A percentile compares a stretch with the other conserved stretches of the same genome.
These are phyloP conservation scores for Xylaria venustula DNA, from an alignment of 495 filamentous ascomycete species.

Conservation along the genomic window DNA sequence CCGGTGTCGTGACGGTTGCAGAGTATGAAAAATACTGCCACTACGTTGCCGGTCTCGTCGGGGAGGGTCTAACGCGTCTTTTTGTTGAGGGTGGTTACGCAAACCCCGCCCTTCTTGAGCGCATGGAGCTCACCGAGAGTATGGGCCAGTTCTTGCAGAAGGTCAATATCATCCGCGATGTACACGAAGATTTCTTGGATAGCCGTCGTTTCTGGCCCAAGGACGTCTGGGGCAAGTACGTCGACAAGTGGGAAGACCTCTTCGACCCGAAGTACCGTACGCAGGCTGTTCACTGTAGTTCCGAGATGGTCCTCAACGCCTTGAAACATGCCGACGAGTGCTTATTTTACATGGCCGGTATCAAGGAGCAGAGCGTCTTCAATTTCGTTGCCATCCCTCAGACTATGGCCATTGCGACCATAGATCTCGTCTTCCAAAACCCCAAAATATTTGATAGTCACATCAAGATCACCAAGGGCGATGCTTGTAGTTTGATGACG, in stretches of 20 bases:
- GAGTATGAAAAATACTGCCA: slow-evolving; percentile 97
- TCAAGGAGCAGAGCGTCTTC: slow-evolving; percentile 98
- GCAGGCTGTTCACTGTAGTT: slow-evolving; percentile 81
- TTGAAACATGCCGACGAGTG: slow-evolving; percentile 88
- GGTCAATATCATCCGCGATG: slow-evolving; percentile 96
- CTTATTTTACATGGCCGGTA: slow-evolving; percentile 93
- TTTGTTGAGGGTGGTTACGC: slow-evolving; percentile 88
- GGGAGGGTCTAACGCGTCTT: slow-evolving; percentile 85
- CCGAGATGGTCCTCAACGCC: slow-evolving; percentile 90
- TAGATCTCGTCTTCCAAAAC: slow-evolving; percentile 91
- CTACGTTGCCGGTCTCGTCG: slow-evolving; percentile 95
- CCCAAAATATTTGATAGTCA: slow-evolving; percentile 82
- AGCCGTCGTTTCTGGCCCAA: slow-evolving; percentile 88
- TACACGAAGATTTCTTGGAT: slow-evolving; percentile 86
- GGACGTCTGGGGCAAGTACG: slow-evolving; percentile 94
- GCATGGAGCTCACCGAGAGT: slow-evolving; percentile 78
- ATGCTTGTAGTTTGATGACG: slow-evolving; percentile 87
- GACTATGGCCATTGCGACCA: slow-evolving; percentile 93
- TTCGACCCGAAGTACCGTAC: slow-evolving; percentile 79
- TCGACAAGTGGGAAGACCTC: slow-evolving; percentile 83
- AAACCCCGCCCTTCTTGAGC: slow-evolving; percentile 77
- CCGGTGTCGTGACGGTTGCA: slow-evolving; percentile 76
- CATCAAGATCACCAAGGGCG: slow-evolving; percentile 94
- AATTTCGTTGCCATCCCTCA: slow-evolving; percentile 99
- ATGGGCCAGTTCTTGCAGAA: slow-evolving; percentile 98